A percentile compares a stretch with the other conserved stretches of the same genome.
phyloP scores from a whole-genome alignment of 176 grass and related monocot genomes.

The Raddia guianensis region DNA sequence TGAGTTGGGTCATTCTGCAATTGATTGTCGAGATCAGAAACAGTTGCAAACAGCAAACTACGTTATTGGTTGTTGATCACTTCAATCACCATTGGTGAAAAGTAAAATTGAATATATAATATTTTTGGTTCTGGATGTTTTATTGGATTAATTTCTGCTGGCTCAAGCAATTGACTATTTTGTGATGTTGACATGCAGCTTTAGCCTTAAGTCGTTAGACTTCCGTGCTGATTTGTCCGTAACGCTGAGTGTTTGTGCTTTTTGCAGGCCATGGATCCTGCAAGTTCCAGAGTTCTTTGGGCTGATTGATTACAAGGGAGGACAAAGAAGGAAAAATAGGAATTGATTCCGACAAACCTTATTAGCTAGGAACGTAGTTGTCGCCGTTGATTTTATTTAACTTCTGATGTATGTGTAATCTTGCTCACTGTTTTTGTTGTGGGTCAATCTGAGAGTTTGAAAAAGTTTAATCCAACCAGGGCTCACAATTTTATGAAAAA shows the following conservation, averaged over 20 bases:
- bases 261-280: conserved; percentile 71
- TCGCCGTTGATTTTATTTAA: not conserved
- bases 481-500: too few species aligned
- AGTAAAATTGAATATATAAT: not conserved
- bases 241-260: not conserved
- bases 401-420: not conserved
- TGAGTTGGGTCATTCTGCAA: not conserved
- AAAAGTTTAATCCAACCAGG: not conserved
- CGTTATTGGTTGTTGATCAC: not conserved
- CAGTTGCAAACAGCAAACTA: not conserved
- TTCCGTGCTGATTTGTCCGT: not conserved
- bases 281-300: conserved; percentile 57
- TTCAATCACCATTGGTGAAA: not conserved
- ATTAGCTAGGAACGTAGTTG: not conserved
- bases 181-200: not conserved
- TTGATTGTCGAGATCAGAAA: not conserved
- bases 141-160: not conserved
- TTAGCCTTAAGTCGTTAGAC: not conserved
- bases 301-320: conserved; percentile 8
- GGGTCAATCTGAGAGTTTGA: not conserved
- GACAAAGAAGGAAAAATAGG: not conserved
- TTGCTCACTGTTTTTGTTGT: not conserved
- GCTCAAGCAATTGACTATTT: conserved; percentile 2
- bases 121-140: not conserved
- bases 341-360: not conserved